Evolutionary conservation across 352 stramenopile species (phyloP).

Genomic region (Phytophthora syringae): DNA sequence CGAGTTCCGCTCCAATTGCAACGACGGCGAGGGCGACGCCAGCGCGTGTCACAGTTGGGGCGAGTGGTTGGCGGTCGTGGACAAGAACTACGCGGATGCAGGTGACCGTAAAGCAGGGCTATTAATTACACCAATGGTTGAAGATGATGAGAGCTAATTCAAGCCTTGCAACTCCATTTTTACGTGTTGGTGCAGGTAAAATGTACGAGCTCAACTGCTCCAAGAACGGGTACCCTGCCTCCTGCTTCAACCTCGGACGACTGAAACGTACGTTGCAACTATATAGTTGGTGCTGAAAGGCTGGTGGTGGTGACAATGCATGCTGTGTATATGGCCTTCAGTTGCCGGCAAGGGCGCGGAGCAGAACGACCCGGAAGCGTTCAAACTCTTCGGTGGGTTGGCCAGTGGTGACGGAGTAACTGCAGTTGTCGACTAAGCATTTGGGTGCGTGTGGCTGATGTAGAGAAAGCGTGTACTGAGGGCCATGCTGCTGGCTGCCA

Average conservation of each 20-base stretch:
- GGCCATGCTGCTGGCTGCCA: constrained; percentile 82
- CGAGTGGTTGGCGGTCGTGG: constrained; percentile 87
- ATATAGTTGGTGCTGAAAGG: not conserved
- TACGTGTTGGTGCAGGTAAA: constrained; percentile 40
- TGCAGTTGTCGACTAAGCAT: not conserved
- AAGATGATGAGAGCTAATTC: not conserved
- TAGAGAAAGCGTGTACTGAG: constrained; percentile 81
- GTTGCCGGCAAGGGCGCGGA: constrained; percentile 82
- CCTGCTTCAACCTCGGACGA: constrained; percentile 88
- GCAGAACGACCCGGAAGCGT: constrained; percentile 70
- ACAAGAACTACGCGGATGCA: constrained; percentile 85
- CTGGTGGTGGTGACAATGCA: not conserved
- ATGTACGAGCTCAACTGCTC: constrained; percentile 88
- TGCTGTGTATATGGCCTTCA: constrained; percentile 23
- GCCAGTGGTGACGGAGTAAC: not conserved
- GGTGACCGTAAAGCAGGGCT: constrained; percentile 28
- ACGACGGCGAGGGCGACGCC: constrained; percentile 83
- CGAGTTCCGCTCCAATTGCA: constrained; percentile 89
- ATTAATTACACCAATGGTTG: not conserved
- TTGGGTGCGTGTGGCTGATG: not conserved
- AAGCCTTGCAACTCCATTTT: not conserved
- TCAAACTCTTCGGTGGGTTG: constrained; percentile 72
- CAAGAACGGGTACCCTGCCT: constrained; percentile 82
- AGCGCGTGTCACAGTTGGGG: constrained; percentile 88
- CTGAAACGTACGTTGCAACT: constrained; percentile 63